Conservation (phyloP, 768 basidiomycete species). For the Phlebiopsis flavidoalba region DNA sequence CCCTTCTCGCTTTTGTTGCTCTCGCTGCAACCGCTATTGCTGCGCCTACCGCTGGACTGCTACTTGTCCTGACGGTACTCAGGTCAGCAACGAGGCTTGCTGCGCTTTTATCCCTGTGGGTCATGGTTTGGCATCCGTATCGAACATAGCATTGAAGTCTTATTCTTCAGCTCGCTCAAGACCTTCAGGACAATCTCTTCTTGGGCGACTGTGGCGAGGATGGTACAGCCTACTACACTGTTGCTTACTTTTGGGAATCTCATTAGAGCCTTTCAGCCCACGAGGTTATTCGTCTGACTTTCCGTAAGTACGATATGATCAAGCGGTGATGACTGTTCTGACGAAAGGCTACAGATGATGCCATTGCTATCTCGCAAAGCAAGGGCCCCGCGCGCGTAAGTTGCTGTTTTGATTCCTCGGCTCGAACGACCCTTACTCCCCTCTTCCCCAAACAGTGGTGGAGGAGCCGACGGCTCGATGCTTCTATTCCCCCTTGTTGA, state of each 20-base stretch:
- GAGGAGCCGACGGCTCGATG: conserved; percentile 44
- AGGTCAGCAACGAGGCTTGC: not conserved
- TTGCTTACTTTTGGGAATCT: not conserved
- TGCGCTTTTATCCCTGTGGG: not conserved
- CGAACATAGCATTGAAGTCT: not conserved
- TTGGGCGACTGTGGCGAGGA: not conserved
- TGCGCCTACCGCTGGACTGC: conserved; percentile 3
- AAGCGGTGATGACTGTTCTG: not conserved
- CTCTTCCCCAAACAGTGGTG: conserved; percentile 13
- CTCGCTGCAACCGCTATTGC: conserved; percentile 6
- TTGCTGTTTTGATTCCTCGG: not conserved
- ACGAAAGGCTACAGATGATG: not conserved
- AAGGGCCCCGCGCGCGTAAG: not conserved
- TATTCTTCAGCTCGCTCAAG: not conserved
- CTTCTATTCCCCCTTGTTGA: conserved; percentile 40
- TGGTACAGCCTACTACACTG: not conserved
- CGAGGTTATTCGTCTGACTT: conserved; percentile 2
- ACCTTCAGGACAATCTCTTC: not conserved
- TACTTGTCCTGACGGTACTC: conserved; percentile 8
- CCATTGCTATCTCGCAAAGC: conserved; percentile 1
- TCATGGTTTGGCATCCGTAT: not conserved
- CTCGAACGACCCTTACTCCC: not conserved
- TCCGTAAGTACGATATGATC: not conserved
- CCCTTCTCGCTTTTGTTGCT: conserved; percentile 11
- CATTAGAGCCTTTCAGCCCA: not conserved